Percentiles rank a stretch among this genome's conserved stretches.
These are phyloP conservation scores for Drechmeria coniospora DNA, from an alignment of 2,329 filamentous ascomycete genomes.

Conservation along the genomic window DNA sequence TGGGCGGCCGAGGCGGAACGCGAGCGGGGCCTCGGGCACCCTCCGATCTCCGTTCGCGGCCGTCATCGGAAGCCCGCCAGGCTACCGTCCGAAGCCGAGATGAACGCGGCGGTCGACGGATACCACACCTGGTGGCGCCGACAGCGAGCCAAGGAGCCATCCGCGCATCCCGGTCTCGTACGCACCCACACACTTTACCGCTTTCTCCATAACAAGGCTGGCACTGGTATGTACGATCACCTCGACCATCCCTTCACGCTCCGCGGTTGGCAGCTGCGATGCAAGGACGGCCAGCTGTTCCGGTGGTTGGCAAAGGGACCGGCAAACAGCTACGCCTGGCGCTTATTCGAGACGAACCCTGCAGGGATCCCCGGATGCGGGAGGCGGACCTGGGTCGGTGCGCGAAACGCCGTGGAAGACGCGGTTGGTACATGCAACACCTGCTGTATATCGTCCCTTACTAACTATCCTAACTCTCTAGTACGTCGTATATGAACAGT, in stretches of 20 bases:
- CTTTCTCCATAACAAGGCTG: slow-evolving; percentile 10
- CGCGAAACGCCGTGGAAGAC: slow-evolving; percentile 7
- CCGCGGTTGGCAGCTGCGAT: slow-evolving; percentile 9
- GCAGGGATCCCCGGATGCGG: slow-evolving; percentile 9
- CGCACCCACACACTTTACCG: slow-evolving; percentile 8
- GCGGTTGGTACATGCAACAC: no score
- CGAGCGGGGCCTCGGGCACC: background rate
- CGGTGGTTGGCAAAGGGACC: slow-evolving; percentile 10
- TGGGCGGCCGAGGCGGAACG: slow-evolving; percentile 9
- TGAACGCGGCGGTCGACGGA: slow-evolving; percentile 10
- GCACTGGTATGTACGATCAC: slow-evolving; percentile 10
- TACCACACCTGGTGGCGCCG: slow-evolving; percentile 12
- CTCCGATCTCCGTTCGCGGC: slow-evolving; percentile 1
- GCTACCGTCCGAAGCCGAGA: slow-evolving; percentile 7
- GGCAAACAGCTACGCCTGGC: slow-evolving; percentile 10
- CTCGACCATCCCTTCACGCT: slow-evolving; percentile 8
- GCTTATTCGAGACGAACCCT: slow-evolving; percentile 12
- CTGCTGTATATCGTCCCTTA: no score
- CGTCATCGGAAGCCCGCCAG: slow-evolving; percentile 8
- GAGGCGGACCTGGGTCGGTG: slow-evolving; percentile 8
- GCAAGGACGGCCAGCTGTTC: slow-evolving; percentile 9
- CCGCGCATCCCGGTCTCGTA: slow-evolving; percentile 8
- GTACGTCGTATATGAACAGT: no score
- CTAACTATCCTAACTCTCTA: no score
- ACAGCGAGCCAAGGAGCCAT: slow-evolving; percentile 7